A percentile compares a stretch with the other conserved stretches of the same genome.
Evolutionary conservation across 1,284 basidiomycete genomes (phyloP).

Genomic region (Trametes sp.): DNA sequence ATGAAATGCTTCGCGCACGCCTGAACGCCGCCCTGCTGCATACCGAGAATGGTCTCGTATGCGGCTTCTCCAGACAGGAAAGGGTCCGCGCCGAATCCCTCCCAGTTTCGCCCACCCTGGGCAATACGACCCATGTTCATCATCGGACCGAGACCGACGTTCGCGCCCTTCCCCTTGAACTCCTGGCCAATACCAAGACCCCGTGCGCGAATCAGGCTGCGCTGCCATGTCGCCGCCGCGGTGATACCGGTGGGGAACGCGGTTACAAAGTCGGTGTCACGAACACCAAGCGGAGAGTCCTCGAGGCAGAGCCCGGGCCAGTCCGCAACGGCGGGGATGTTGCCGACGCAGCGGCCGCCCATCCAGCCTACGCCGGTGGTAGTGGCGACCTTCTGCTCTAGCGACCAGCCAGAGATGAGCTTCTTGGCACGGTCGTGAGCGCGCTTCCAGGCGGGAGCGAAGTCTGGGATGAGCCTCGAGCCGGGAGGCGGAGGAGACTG

Average conservation of each 20-base stretch:
- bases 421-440: slow-evolving; percentile 48
- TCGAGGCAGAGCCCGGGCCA: slow-evolving; percentile 75
- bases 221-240: slow-evolving; percentile 66
- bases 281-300: slow-evolving; percentile 59
- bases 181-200: slow-evolving; percentile 82
- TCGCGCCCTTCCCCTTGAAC: slow-evolving; percentile 81
- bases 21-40: slow-evolving; percentile 79
- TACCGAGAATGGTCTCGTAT: slow-evolving; percentile 77
- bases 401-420: slow-evolving; percentile 44
- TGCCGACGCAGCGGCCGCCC: slow-evolving; percentile 52
- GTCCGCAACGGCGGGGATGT: slow-evolving; percentile 47
- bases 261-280: slow-evolving; percentile 58
- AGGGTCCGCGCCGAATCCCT: slow-evolving; percentile 84
- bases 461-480: slow-evolving; percentile 49
- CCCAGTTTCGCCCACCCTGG: slow-evolving; percentile 83
- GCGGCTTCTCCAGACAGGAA: slow-evolving; percentile 78
- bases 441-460: slow-evolving; percentile 49
- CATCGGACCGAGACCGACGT: slow-evolving; percentile 70
- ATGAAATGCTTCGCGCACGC: slow-evolving; percentile 83
- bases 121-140: slow-evolving; percentile 78
- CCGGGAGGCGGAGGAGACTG: slow-evolving; percentile 41
- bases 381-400: slow-evolving; percentile 53
- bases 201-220: slow-evolving; percentile 71
- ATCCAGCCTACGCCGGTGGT: slow-evolving; percentile 56
- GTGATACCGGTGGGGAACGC: slow-evolving; percentile 69